Evolutionary conservation across 2,329 filamentous ascomycete genomes (phyloP), one percentile per base, ranked within the genome.

Genomic region (Fusarium stilboides): DNA sequence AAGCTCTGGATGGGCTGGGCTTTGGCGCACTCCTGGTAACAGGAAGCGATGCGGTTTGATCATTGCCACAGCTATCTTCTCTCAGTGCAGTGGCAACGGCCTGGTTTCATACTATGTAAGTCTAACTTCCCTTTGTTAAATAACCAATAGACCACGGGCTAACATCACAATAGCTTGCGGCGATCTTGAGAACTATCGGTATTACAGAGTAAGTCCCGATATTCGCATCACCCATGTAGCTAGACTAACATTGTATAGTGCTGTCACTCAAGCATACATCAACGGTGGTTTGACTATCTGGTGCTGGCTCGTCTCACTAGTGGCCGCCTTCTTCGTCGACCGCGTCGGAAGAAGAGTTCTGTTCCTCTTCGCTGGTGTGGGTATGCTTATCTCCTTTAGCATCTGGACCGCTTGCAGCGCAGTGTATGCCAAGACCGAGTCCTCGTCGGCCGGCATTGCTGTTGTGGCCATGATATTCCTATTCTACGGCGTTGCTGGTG

Each of bases 381-480:
- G 72, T 8, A 74, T 74, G 72, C 62, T 74, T 4, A 59, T 74
- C 15, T 62, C 70, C 3, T 74, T 74, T 40, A 70, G 50, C 2
- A 31, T 73, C 0, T 74, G 70, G 72, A 74, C 72, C 4, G 70
- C 66, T 1, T 74, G 66, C 31, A 71, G 72, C 1, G 72, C 72
- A 0, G 68, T 74, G 2, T 74, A 74, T 3, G 69, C 70, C 8
- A 70, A 73, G 24, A 73, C 72, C 0, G 72, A 71, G n/a, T 72
- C 68, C 0, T 31, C 62, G 0, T 42, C 61, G 0, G 69, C 70
- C 0, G 72, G 70, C 2, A 74, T 73, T 2, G 72, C 70, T 1
- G 72, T 74, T 1, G 65, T 74, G 0, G 72, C 72, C 5, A 74
- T 73, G 72, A 74, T 74, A 15, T 74, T 74, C 34, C 57, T 74